A percentile compares a stretch with the other conserved stretches of the same genome.
These are phyloP conservation scores for Sarcodon aspratus DNA, from an alignment of 768 basidiomycete genomes.

Conservation along the genomic window DNA sequence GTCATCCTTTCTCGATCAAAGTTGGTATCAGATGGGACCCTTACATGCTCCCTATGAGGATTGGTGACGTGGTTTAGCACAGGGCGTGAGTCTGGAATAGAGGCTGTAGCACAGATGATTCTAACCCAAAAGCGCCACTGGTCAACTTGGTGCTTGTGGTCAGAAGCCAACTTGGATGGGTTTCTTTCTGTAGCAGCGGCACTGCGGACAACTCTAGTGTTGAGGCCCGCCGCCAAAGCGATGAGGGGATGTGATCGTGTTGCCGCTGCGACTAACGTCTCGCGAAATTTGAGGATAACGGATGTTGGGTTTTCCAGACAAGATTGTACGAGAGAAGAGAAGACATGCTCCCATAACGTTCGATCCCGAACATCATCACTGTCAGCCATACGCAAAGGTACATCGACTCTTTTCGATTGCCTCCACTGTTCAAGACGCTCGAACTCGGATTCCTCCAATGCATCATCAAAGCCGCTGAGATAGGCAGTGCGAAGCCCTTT, in stretches of 20 bases:
- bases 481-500: conserved; percentile 32
- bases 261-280: conserved; percentile 54
- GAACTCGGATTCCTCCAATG: conserved; percentile 49
- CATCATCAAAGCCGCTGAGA: conserved; percentile 53
- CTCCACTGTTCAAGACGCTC: conserved; percentile 59
- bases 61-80: conserved; percentile 31
- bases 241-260: conserved; percentile 64
- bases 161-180: conserved; percentile 37
- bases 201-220: conserved; percentile 34
- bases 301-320: conserved; percentile 38
- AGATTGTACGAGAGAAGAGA: conserved; percentile 48
- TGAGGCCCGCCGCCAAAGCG: conserved; percentile 64
- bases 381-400: conserved; percentile 59
- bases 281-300: conserved; percentile 43
- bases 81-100: conserved; percentile 49
- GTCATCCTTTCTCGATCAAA: conserved; percentile 75
- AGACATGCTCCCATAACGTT: conserved; percentile 65
- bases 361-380: conserved; percentile 58
- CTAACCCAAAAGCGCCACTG: conserved; percentile 85
- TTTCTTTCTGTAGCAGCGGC: conserved; percentile 33
- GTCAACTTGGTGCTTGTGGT: conserved; percentile 47
- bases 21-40: conserved; percentile 59
- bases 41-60: conserved; percentile 44
- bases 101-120: conserved; percentile 73
- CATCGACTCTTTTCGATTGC: conserved; percentile 40